A percentile compares a stretch with the other conserved stretches of the same genome.
phyloP scores from a whole-genome alignment of 2,329 filamentous ascomycete species.

The Colletotrichum cereale region DNA sequence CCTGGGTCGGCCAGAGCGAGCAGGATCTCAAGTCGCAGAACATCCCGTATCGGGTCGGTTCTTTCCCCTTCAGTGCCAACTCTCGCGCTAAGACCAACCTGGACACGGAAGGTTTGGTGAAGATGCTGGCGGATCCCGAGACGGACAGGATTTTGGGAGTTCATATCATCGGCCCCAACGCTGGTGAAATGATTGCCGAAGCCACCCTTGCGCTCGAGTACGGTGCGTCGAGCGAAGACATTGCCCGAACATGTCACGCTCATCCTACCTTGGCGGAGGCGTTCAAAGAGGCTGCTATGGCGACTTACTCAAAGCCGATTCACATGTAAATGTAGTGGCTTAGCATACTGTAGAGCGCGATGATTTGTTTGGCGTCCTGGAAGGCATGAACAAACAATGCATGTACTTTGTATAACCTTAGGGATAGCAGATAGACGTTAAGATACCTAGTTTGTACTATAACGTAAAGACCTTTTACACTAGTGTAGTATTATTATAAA shows the following conservation, averaged over 20 bases:
- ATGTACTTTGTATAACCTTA: constrained; percentile 19
- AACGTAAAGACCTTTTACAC: not conserved
- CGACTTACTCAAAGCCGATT: constrained; percentile 93
- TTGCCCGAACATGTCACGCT: constrained; percentile 94
- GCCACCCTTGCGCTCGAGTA: constrained; percentile 96
- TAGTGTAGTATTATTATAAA: not conserved
- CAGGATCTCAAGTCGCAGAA: constrained; percentile 92
- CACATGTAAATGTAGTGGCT: constrained; percentile 77
- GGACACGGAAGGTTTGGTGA: constrained; percentile 95
- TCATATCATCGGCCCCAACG: constrained; percentile 96
- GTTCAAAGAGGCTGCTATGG: constrained; percentile 99
- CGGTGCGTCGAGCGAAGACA: constrained; percentile 93
- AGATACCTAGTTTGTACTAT: not conserved
- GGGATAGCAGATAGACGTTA: constrained; percentile 16
- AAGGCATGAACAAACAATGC: not conserved
- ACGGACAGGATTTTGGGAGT: constrained; percentile 95
- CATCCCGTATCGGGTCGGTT: constrained; percentile 92
- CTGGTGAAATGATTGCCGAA: constrained; percentile 99
- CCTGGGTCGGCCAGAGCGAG: constrained; percentile 98
- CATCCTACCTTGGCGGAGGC: constrained; percentile 97
- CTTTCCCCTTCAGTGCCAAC: constrained; percentile 98
- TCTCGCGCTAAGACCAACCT: constrained; percentile 98
- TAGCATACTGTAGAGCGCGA: not conserved
- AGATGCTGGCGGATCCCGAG: constrained; percentile 96
- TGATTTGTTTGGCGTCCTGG: not conserved